These are phyloP conservation scores for Candida sojae DNA, from an alignment of 1,139 yeast species.

Conservation along the genomic window DNA sequence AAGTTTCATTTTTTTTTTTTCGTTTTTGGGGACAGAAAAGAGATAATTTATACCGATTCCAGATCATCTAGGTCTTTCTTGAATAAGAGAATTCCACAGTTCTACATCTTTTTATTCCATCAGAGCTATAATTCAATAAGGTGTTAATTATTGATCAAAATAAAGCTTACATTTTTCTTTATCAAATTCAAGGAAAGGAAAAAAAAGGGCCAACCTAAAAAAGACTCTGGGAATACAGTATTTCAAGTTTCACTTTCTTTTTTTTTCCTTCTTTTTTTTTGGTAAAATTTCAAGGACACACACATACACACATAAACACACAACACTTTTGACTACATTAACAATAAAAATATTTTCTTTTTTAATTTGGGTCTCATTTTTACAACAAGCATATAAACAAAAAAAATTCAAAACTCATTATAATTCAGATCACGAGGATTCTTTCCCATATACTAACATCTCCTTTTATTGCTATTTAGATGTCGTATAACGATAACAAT, in stretches of 20 bases:
- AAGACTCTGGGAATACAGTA: neutral
- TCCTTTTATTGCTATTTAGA: constrained; percentile 21
- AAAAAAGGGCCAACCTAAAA: neutral
- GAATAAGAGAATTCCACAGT: too few species aligned
- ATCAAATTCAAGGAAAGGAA: neutral
- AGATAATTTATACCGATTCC: neutral
- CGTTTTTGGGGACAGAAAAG: neutral
- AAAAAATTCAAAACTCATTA: neutral
- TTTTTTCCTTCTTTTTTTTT: neutral
- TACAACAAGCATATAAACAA: neutral
- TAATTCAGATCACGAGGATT: neutral
- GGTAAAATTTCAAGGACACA: neutral
- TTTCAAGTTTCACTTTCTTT: constrained; percentile 1
- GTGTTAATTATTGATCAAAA: too few species aligned
- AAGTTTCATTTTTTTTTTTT: neutral
- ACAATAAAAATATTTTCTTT: neutral
- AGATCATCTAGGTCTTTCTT: neutral
- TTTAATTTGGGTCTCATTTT: neutral
- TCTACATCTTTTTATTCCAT: too few species aligned
- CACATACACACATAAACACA: neutral
- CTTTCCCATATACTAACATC: neutral
- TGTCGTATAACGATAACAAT: constrained; percentile 57
- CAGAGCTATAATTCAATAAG: too few species aligned
- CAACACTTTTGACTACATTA: constrained; percentile 1
- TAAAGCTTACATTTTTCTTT: neutral